phyloP scores from a whole-genome alignment of 176 grass and related monocot species.

The Musa beccarii region DNA sequence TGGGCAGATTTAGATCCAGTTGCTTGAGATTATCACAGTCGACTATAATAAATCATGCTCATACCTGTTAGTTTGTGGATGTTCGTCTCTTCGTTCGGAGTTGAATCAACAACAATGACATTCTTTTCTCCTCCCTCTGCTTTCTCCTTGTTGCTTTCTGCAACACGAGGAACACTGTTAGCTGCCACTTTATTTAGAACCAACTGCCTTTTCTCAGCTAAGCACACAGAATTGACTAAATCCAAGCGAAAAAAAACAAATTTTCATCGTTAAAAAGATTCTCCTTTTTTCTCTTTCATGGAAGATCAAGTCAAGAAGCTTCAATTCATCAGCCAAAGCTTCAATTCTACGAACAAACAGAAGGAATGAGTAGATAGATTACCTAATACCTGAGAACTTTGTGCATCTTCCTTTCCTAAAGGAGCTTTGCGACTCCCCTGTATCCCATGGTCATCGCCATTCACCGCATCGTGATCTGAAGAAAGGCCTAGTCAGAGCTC shows the following conservation, averaged over 20 bases:
- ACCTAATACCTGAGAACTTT: too few relatives aligned
- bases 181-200: too few relatives aligned
- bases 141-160: not conserved
- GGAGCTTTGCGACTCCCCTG: not conserved
- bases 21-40: not conserved
- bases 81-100: not conserved
- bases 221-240: too few relatives aligned
- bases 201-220: too few relatives aligned
- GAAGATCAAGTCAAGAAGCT: not conserved
- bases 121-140: not conserved
- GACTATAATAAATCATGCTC: too few relatives aligned
- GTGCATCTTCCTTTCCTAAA: not conserved
- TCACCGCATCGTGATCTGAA: too few relatives aligned
- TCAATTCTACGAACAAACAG: not conserved
- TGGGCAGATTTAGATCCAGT: not conserved
- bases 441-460: not conserved
- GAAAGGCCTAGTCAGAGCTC: too few relatives aligned
- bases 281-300: too few relatives aligned
- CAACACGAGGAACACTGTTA: not conserved
- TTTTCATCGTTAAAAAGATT: too few relatives aligned
- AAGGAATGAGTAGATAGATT: too few relatives aligned
- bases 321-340: not conserved
- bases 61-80: not conserved
- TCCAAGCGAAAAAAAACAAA: too few relatives aligned
- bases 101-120: not conserved